These are phyloP conservation scores for Lactuca sativa DNA, from an alignment of 129 eudicot species.

Conservation along the genomic window DNA sequence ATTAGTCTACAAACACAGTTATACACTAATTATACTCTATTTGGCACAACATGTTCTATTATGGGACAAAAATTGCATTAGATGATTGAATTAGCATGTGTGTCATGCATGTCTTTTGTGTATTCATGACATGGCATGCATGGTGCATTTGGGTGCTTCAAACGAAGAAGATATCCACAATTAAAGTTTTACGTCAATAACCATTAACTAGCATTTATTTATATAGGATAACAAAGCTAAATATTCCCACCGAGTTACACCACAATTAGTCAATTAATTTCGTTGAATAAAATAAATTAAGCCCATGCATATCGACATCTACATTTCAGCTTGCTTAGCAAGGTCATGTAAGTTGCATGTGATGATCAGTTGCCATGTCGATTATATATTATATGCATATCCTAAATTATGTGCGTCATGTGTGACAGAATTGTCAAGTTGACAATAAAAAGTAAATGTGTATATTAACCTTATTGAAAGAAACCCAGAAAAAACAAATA, in stretches of 20 bases:
- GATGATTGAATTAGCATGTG: too few relatives aligned
- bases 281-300: too few relatives aligned
- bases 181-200: too few relatives aligned
- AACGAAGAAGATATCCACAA: neutral
- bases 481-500: neutral
- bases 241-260: neutral
- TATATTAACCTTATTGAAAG: conserved; percentile 7
- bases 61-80: too few relatives aligned
- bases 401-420: neutral
- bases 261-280: too few relatives aligned
- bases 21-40: too few relatives aligned
- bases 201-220: neutral
- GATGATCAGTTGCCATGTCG: conserved; percentile 20
- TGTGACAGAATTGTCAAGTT: neutral
- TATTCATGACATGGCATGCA: neutral
- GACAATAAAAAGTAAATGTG: conserved; percentile 5
- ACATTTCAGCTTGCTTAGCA: neutral
- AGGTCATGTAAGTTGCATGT: conserved; percentile 3
- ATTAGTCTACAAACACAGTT: too few relatives aligned
- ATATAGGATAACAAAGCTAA: neutral
- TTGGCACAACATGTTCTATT: too few relatives aligned
- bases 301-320: neutral
- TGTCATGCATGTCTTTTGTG: neutral
- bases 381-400: neutral
- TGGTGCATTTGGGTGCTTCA: neutral